Evolutionary conservation across 2,329 filamentous ascomycete species (phyloP), one percentile per base, ranked within the genome.

Genomic region (Trichophyton simii): DNA sequence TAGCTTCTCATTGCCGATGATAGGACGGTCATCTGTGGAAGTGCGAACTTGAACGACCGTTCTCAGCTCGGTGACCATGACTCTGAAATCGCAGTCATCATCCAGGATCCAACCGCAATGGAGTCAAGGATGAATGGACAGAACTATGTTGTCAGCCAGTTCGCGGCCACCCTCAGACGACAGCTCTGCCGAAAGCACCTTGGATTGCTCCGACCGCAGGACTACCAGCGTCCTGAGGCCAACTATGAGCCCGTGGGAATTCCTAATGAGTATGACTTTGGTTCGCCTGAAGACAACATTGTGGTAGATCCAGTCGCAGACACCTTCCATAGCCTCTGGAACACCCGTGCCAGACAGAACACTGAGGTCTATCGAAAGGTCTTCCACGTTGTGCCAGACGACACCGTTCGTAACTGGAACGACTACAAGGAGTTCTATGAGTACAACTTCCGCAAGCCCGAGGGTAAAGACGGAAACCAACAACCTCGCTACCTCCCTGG

Each of bases 171-270:
- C 0, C 85, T 96, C 9, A 87, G 92, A 22, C 84, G 91, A 41
- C 85, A 91, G 71, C 83, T 96, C 65, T 96, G 89, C 84, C 85
- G 91, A 67, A 92, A 96, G 75, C 92, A 97, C 72, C 78, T 96
- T 11, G 92, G 92, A 0, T 79, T 96, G 2, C 74, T 96, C 1
- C 84, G 82, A 3, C 82, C 88, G 0, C 90, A 96, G 71, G 78
- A 85, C 18, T 79, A 87, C 63, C 82, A 90, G 61, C 76, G 72
- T 5, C 81, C 80, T 11, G 76, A 83, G 58, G 74, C 77, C 28
- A 85, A 85, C 70, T 84, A 76, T 66, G 75, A 82, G 64, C 83
- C 82, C 0, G 78, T 85, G 6, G 82, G 82, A 18, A 72, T 78
- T 0, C 77, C 80, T 4, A 85, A 85, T 65, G 65, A 73, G 58